phyloP scores from a whole-genome alignment of 176 grass and related monocot genomes.

The Guadua angustifolia region DNA sequence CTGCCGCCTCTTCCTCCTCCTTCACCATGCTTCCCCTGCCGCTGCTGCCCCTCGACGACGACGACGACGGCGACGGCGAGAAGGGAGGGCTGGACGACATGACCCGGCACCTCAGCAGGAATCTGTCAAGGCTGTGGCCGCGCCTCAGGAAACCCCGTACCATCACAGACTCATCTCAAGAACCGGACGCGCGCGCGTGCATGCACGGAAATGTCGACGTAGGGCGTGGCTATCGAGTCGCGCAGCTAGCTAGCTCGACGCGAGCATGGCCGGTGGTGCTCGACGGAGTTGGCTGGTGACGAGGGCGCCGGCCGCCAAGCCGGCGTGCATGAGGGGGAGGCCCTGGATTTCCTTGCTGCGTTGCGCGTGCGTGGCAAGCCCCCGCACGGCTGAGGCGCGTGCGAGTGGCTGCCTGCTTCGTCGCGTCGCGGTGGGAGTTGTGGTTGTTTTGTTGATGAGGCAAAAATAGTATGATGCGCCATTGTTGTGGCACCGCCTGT shows the following conservation, averaged over 20 bases:
- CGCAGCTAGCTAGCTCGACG: constrained; percentile 1
- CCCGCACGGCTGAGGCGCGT: constrained; percentile 19
- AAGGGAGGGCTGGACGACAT: constrained; percentile 46
- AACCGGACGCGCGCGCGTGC: background rate
- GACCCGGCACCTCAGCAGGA: constrained; percentile 21
- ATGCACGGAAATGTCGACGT: background rate
- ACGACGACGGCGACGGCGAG: constrained; percentile 37
- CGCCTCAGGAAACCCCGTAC: constrained; percentile 46
- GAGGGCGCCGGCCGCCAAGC: constrained; percentile 38
- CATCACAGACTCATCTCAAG: constrained; percentile 45
- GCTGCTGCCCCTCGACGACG: constrained; percentile 26
- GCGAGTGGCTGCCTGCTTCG: constrained; percentile 20
- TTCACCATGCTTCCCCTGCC: constrained; percentile 11
- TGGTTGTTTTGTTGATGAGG: constrained; percentile 13
- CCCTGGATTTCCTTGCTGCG: constrained; percentile 5
- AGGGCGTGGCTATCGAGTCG: background rate
- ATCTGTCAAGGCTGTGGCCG: constrained; percentile 58
- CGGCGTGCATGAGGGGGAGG: constrained; percentile 7
- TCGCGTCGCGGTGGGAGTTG: background rate
- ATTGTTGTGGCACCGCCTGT: constrained; percentile 2
- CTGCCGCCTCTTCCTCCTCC: constrained; percentile 6
- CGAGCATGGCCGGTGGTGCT: constrained; percentile 1
- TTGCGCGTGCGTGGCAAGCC: constrained; percentile 21
- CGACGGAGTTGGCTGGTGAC: background rate
- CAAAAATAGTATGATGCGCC: constrained; percentile 46